A percentile compares a stretch with the other conserved stretches of the same genome.
phyloP scores from a whole-genome alignment of 352 stramenopile genomes.

The Phytopythium aichiense region DNA sequence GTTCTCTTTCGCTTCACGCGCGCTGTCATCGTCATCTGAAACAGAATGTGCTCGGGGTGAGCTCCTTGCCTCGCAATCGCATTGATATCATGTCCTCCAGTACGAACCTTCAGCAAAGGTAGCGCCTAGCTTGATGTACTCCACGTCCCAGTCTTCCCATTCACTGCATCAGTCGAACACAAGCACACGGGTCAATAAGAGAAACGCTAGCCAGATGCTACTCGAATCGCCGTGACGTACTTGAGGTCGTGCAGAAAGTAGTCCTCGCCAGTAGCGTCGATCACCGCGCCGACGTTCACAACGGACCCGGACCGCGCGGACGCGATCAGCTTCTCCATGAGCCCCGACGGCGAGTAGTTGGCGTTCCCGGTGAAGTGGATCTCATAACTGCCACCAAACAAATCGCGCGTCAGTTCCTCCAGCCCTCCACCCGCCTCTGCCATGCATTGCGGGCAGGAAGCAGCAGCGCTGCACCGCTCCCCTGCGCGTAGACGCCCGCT shows the following conservation, averaged over 20 bases:
- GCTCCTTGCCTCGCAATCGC: background rate
- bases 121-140: conserved; percentile 68
- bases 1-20: conserved; percentile 37
- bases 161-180: conserved; percentile 33
- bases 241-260: conserved; percentile 72
- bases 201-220: background rate
- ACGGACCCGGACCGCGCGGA: conserved; percentile 51
- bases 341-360: conserved; percentile 53
- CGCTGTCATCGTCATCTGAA: conserved; percentile 14
- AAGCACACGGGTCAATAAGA: background rate
- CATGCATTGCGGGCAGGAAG: background rate
- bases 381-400: conserved; percentile 51
- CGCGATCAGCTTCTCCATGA: conserved; percentile 84
- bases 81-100: background rate
- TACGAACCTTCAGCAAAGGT: conserved; percentile 31
- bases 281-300: conserved; percentile 70
- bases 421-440: background rate
- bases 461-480: background rate
- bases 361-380: conserved; percentile 67
- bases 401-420: background rate
- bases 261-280: conserved; percentile 70
- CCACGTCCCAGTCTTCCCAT: conserved; percentile 87
- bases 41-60: background rate
- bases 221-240: conserved; percentile 27
- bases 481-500: background rate